Evolutionary conservation across 1,284 basidiomycete species (phyloP), one percentile per base, ranked within the genome.

Genomic region (Cystobasidium slooffiae): DNA sequence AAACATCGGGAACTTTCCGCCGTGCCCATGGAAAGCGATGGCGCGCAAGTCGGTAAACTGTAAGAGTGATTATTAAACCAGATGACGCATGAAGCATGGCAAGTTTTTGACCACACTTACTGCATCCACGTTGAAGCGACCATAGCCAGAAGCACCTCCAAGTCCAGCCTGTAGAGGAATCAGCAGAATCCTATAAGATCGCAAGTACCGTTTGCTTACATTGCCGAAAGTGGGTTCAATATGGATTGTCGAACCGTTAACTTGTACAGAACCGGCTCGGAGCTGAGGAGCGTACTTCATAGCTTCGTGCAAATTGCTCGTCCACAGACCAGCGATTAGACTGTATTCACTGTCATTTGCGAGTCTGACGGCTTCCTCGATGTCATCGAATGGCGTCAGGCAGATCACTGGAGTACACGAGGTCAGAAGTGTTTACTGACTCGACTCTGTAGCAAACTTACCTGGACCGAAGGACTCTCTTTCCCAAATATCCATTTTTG

Each of bases 321-420:
- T 87, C 87, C 88, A 90, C 7, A 90, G 76, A 0, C 84, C 82
- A 0, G 87, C 85, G 0, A 83, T 82, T 43, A 90, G 80, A 1
- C 87, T 86, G 76, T 88, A 89, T 0, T 86, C 85, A 0, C 86
- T 84, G 6, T 84, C 83, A 76, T 90, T 82, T 1, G 86, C 83
- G 68, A 88, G 82, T 7, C 82, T 82, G 24, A 86, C 80, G 1
- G 88, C 87, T 55, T 80, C 52, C 65, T 74, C 62, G 72, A 68
- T 70, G 6, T 62, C 65, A 62, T 62, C 65, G 67, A 77, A 77
- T 24, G 77, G 72, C 64, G 78, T 73, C 14, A 79, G 24, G 9
- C 74, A 78, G 78, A 77, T 79, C 83, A 87, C 84, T 49, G 88
- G 88, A 0, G 31, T 31, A 31, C 31, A 31, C 5, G 31, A 5